Evolutionary conservation across 108 stramenopile species (phyloP), one percentile per base, ranked within the genome.

Genomic region (Pelagomonas calceolata): DNA sequence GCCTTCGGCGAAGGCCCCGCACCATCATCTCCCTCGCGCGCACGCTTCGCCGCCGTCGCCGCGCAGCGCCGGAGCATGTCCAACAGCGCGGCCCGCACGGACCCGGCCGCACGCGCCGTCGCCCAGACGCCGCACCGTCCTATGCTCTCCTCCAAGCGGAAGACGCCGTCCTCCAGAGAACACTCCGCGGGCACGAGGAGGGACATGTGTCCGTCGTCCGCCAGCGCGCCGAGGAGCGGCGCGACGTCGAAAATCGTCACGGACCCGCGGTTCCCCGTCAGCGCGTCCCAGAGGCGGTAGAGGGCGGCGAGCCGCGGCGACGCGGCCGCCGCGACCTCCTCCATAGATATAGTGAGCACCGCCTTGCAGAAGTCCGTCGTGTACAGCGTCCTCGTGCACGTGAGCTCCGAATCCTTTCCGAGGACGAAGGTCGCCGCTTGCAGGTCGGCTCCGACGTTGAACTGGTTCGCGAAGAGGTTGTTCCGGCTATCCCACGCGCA

Each of bases 311-410:
- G 7, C 51, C 21, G 26, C 51, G 51, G 51, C 51, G 51, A 1
- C 21, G 21, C 14, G 51, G 3, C 7, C 51, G 14, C 51, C 21
- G 7, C 7, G 51, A 60, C 26, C 21, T 60, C 26, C 7, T 4
- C 51, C 51, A 26, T 17, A 17, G 51, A 26, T 1, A 60, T 17
- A 3, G 7, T 26, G 21, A 60, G 51, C 21, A 26, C 26, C 21
- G 7, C 51, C 51, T 60, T 60, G 51, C 51, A 60, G 51, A 60
- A 60, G 21, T 60, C 51, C 51, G 51, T 60, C 51, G 51, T 60
- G 51, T 26, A 26, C 21, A 60, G 14, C 51, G 14, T 60, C 51
- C 18, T 26, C 21, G 51, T 17, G 7, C 7, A 4, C 21, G 51
- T 12, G 51, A 60, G 51, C 21, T 1, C 21, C 21, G 7, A 4